Conservation (phyloP, 306 rosid species). For the Dryas drummondii region DNA sequence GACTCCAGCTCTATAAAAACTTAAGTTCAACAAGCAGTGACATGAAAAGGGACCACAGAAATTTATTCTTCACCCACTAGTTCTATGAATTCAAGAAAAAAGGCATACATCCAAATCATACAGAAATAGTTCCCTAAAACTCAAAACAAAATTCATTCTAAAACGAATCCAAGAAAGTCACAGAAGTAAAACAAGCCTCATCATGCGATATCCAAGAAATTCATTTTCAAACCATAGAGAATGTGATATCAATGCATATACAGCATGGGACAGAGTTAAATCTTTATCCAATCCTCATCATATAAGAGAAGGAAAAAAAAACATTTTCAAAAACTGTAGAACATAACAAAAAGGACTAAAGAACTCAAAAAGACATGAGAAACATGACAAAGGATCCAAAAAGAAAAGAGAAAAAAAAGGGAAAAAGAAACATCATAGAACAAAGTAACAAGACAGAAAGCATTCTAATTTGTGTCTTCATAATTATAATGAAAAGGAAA, state of each 20-base stretch:
- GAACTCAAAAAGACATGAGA: not conserved
- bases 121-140: not conserved
- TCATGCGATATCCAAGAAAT: not conserved
- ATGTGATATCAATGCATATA: not conserved
- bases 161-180: not conserved
- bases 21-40: not conserved
- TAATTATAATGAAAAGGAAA: slow-evolving; percentile 14
- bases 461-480: slow-evolving; percentile 8
- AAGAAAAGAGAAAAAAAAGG: not conserved
- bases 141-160: not conserved
- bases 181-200: not conserved
- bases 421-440: slow-evolving; percentile 19
- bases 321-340: not conserved
- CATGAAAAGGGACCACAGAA: not conserved
- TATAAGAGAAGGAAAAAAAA: not conserved
- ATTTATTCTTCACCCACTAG: not conserved
- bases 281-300: not conserved
- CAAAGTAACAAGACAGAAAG: not conserved
- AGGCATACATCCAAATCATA: not conserved
- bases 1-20: not conserved
- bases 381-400: not conserved
- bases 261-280: not conserved
- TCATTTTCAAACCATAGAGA: not conserved
- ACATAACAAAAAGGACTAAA: slow-evolving; percentile 1
- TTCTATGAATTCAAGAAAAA: not conserved